phyloP scores from a whole-genome alignment of 352 stramenopile genomes.

The Pythium brachiatum region DNA sequence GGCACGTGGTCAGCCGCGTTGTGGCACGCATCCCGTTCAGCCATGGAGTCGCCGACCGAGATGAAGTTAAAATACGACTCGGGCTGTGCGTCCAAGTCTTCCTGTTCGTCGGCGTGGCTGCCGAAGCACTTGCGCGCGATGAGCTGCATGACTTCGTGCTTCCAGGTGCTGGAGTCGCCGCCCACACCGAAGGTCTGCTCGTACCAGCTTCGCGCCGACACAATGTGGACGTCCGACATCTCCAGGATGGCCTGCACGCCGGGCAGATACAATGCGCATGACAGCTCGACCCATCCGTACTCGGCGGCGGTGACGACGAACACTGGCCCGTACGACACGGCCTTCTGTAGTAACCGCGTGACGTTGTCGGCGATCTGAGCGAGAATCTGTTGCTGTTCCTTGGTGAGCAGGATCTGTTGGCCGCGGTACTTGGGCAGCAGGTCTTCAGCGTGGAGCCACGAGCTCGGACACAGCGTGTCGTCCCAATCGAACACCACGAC shows the following conservation, averaged over 20 bases:
- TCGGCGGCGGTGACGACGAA: slow-evolving; percentile 86
- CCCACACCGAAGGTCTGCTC: slow-evolving; percentile 77
- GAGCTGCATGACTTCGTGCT: slow-evolving; percentile 85
- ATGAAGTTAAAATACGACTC: slow-evolving; percentile 78
- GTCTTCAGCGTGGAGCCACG: slow-evolving; percentile 79
- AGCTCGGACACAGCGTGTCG: slow-evolving; percentile 85
- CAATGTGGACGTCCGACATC: slow-evolving; percentile 82
- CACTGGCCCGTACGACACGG: slow-evolving; percentile 72
- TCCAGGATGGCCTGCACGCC: slow-evolving; percentile 59
- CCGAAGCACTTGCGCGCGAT: slow-evolving; percentile 85
- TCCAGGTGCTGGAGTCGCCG: slow-evolving; percentile 79
- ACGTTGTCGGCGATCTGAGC: slow-evolving; percentile 61
- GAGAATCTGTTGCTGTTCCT: slow-evolving; percentile 57
- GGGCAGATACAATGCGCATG: slow-evolving; percentile 72
- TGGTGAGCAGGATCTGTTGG: slow-evolving; percentile 58
- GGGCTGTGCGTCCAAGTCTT: slow-evolving; percentile 4
- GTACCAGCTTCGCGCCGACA: slow-evolving; percentile 84
- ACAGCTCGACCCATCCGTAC: slow-evolving; percentile 83
- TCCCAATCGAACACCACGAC: slow-evolving; percentile 89
- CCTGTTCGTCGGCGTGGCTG: slow-evolving; percentile 6
- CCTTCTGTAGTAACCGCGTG: slow-evolving; percentile 62
- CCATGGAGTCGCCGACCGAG: slow-evolving; percentile 83
- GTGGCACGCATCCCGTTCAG: slow-evolving; percentile 83
- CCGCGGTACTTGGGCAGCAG: slow-evolving; percentile 78
- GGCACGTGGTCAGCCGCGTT: slow-evolving; percentile 56